Conservation (phyloP, 2,329 filamentous ascomycete species). For the Furcasterigmium furcatum region DNA sequence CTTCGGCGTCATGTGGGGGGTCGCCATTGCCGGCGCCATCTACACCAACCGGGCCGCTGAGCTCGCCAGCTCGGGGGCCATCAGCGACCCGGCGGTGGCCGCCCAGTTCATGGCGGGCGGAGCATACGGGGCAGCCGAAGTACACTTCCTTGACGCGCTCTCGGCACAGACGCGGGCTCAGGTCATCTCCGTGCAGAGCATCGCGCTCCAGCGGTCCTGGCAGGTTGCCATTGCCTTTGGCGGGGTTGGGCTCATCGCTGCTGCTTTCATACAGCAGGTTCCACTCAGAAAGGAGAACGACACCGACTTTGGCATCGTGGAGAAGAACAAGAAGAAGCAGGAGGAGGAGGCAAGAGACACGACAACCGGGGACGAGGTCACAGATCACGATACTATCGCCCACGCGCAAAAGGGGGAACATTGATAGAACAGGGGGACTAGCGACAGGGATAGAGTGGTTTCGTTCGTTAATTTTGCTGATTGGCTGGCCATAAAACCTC, state of each 20-base stretch:
- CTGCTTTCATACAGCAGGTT: slow-evolving; percentile 16
- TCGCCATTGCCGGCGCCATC: slow-evolving; percentile 36
- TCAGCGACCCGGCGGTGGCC: slow-evolving; percentile 6
- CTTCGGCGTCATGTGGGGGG: slow-evolving; percentile 43
- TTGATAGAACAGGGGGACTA: no score
- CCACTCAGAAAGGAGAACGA: slow-evolving; percentile 19
- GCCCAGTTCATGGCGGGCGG: slow-evolving; percentile 10
- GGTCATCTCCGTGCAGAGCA: slow-evolving; percentile 15
- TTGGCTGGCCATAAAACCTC: no score
- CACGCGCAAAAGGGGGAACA: no score
- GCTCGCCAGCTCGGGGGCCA: slow-evolving; percentile 1
- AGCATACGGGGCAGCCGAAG: slow-evolving; percentile 20
- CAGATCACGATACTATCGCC: no score
- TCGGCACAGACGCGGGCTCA: slow-evolving; percentile 7
- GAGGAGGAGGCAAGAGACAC: no score
- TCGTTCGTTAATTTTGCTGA: no score
- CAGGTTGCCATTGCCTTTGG: slow-evolving; percentile 22
- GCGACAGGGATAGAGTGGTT: no score
- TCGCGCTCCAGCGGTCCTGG: slow-evolving; percentile 16
- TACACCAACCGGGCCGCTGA: slow-evolving; percentile 24
- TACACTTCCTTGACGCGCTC: slow-evolving; percentile 14
- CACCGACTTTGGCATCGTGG: slow-evolving; percentile 21
- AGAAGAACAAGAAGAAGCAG: no score
- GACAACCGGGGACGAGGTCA: no score
- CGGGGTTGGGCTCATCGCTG: slow-evolving; percentile 16